Evolutionary conservation across 2,329 filamentous ascomycete genomes (phyloP), one percentile per base, ranked within the genome.

Genomic region (Botrytis hyacinthi): DNA sequence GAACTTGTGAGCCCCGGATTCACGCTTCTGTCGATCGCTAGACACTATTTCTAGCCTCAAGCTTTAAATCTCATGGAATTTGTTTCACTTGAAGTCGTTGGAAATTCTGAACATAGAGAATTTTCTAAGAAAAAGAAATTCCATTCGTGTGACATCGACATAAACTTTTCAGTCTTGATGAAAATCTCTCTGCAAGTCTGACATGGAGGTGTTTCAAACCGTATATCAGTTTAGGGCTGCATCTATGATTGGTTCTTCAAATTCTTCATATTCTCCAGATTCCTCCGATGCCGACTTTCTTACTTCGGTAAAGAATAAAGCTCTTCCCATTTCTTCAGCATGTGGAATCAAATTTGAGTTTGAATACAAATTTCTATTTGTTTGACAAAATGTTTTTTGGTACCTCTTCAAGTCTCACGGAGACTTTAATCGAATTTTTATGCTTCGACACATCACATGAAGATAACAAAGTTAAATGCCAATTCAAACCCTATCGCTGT

Each of bases 271-370:
- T 59, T 32, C 48, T 37, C 18, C 51, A 70, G 29, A 61, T 60
- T 7, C 29, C 20, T 18, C 8, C 12, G 20, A 42, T 7, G 20
- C 61, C 67, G 60, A 29, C 37, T 60, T 62, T 42, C n/a, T 40
- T 59, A 70, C 37, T 44, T 35, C 20, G n/a, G 51, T n/a, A 60
- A n/a, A 10, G 14, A 35, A 26, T 29, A 9, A 10, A 44, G 22
- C 5, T 51, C 18, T 40, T 69, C 37, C 37, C n/a, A 46, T n/a
- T 60, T 54, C 67, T 70, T 60, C 51, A n/a, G 60, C 44, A 61
- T 61, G 46, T 61, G 51, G 12, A 26, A 32, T 35, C 35, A 54
- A 42, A 14, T 29, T 40, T 42, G 16, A 18, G 14, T n/a, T 29
- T 20, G 18, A 40, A 42, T 22, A 29, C 3, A 42, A 2, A 10